phyloP scores from a whole-genome alignment of 2,329 filamentous ascomycete genomes.

The Clonostachys rosea region DNA sequence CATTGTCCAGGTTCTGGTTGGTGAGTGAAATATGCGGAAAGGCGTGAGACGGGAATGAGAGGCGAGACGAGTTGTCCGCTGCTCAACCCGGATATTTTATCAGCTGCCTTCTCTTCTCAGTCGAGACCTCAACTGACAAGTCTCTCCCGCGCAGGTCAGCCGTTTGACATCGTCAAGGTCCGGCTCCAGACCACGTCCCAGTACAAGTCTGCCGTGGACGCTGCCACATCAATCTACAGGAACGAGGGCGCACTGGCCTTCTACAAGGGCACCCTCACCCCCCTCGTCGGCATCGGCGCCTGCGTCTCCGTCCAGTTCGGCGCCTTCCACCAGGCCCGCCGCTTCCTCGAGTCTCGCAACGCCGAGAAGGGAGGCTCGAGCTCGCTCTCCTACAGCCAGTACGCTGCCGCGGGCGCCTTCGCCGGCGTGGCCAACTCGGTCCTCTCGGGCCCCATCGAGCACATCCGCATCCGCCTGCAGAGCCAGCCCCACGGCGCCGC shows the following conservation, averaged over 20 bases:
- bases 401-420: conserved; percentile 87
- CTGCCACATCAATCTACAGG: conserved; percentile 78
- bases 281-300: conserved; percentile 90
- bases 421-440: conserved; percentile 87
- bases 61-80: background rate
- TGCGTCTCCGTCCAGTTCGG: conserved; percentile 99
- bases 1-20: conserved; percentile 88
- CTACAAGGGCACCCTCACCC: conserved; percentile 97
- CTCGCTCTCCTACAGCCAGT: conserved; percentile 72
- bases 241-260: conserved; percentile 88
- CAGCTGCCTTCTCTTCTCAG: background rate
- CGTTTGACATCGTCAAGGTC: conserved; percentile 94
- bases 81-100: background rate
- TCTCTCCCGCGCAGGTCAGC: conserved; percentile 47
- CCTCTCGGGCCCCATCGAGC: conserved; percentile 90
- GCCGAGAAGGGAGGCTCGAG: conserved; percentile 28
- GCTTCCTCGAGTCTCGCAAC: conserved; percentile 78
- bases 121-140: background rate
- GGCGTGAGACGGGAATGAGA: no score
- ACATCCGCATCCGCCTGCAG: conserved; percentile 92
- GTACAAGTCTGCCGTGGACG: conserved; percentile 76
- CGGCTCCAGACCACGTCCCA: conserved; percentile 84
- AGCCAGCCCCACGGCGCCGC: conserved; percentile 86
- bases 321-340: conserved; percentile 88
- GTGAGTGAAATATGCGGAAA: conserved; percentile 45